Base-by-base conservation (phyloP, 2,329 filamentous ascomycete genomes). In the Hymenoscyphus occultus region DNA sequence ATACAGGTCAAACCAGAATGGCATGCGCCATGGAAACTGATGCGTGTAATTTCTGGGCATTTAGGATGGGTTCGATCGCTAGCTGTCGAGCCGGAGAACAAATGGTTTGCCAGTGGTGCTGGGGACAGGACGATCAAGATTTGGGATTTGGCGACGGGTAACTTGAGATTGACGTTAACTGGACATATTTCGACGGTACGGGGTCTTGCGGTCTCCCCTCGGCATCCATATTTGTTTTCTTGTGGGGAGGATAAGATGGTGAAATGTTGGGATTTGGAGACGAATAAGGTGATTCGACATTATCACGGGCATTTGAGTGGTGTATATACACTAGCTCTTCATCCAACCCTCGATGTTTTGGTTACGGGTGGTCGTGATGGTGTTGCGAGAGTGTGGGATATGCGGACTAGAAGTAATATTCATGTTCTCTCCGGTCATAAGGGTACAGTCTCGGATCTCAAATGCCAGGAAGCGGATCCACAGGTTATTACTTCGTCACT, bases 181-280 rank as follows among this genome's bases (percentile, higher is more conserved):
- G 94, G 94, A 42, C 94, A 97, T 78, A 97, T 97, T 74, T 96
- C 92, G 59, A 96, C 92, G 4, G 93, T 97, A 0, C 88, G 93
- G 62, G 95, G 95, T 1, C 84, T 99, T 59, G 95, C 94, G 0
- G 92, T 99, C 7, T 97, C 92, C 22, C 91, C 93, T 16, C 84
- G 95, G 58, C 95, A 99, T 79, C 96, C 95, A 0, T 99, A 99
- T 75, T 84, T 99, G 10, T 99, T 99, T 78, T 97, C 93, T 12
- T 99, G 95, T 74, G 96, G 92, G 65, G 95, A 99, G 78, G 95
- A 99, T 77, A 99, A 99, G 82, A 97, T 97, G 93, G 95, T 99
- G 68, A 99, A 99, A 79, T 99, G 95, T 80, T 99, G 95, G 95
- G 95, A 99, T 80, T 81, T 99, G 70, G 95, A 99, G 78, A 97